Conservation (phyloP, 805 yeast genomes). For the Maudiozyma bulderi region DNA sequence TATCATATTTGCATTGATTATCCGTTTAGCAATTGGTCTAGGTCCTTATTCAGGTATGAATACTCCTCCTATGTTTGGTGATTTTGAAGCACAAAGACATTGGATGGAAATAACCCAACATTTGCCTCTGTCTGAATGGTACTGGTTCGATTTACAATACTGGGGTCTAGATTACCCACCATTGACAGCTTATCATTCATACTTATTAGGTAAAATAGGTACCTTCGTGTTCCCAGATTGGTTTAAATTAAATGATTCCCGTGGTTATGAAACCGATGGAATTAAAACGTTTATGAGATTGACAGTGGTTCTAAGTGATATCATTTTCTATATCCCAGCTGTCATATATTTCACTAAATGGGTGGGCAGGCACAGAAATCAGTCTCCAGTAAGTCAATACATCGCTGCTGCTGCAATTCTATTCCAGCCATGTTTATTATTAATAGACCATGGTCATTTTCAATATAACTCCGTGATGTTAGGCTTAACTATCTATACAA, state of each 20-base stretch:
- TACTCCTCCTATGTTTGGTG: conserved; percentile 79
- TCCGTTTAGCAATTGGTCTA: conserved; percentile 77
- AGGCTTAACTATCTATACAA: conserved; percentile 64
- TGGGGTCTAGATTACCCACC: conserved; percentile 99
- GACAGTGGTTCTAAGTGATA: conserved; percentile 69
- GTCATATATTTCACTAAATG: conserved; percentile 61
- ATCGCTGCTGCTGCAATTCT: conserved; percentile 70
- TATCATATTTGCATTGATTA: conserved; percentile 59
- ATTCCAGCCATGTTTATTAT: conserved; percentile 70
- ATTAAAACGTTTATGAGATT: conserved; percentile 79
- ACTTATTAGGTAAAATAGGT: conserved; percentile 69
- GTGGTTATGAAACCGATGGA: conserved; percentile 58
- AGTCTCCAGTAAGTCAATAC: conserved; percentile 65
- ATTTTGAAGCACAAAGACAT: conserved; percentile 95
- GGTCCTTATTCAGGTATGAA: conserved; percentile 76
- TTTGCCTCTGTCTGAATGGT: conserved; percentile 72
- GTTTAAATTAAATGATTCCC: conserved; percentile 64
- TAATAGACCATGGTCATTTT: conserved; percentile 95
- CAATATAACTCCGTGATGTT: conserved; percentile 93
- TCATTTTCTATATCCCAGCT: conserved; percentile 68
- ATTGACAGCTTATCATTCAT: conserved; percentile 87
- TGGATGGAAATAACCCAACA: conserved; percentile 90
- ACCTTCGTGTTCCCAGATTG: conserved; percentile 51
- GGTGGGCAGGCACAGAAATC: conserved; percentile 50
- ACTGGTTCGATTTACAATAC: conserved; percentile 76